Evolutionary conservation across 768 basidiomycete genomes (phyloP).

Genomic region (Mycena rebaudengoi): DNA sequence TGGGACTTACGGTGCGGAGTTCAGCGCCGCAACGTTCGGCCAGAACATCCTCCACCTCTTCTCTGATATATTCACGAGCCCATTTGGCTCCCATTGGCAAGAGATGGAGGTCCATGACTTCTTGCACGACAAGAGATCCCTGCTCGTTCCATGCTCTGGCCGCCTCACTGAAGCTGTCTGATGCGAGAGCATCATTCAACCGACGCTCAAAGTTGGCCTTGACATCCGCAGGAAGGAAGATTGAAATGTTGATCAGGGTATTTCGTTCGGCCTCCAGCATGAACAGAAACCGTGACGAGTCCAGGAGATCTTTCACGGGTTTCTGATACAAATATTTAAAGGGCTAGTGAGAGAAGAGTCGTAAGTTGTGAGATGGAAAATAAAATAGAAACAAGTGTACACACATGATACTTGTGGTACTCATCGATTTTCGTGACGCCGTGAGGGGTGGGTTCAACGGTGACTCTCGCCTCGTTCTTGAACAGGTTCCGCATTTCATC

Average conservation of each 20-base stretch:
- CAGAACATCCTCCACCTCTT: conserved; percentile 89
- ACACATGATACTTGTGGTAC: conserved; percentile 74
- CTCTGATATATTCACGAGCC: conserved; percentile 87
- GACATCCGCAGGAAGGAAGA: conserved; percentile 70
- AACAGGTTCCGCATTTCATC: conserved; percentile 80
- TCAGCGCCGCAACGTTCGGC: conserved; percentile 71
- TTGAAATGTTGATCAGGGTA: conserved; percentile 79
- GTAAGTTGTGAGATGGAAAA: not conserved
- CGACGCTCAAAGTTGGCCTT: conserved; percentile 75
- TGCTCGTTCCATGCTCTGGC: conserved; percentile 93
- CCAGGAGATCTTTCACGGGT: conserved; percentile 72
- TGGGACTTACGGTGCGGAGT: conserved; percentile 71
- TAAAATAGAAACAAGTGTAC: conserved; percentile 34
- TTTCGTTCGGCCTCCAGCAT: conserved; percentile 93
- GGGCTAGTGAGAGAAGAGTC: conserved; percentile 58
- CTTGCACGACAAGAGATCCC: conserved; percentile 78
- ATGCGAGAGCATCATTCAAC: conserved; percentile 83
- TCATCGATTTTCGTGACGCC: conserved; percentile 83
- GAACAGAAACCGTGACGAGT: conserved; percentile 84
- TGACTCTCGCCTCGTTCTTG: conserved; percentile 76
- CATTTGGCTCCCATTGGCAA: conserved; percentile 87
- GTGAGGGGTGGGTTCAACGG: conserved; percentile 87
- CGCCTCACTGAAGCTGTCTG: conserved; percentile 85
- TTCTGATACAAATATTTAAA: conserved; percentile 96
- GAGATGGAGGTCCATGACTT: conserved; percentile 82